Conservation (phyloP, 208 protist genomes). For the Leishmania aethiopica region DNA sequence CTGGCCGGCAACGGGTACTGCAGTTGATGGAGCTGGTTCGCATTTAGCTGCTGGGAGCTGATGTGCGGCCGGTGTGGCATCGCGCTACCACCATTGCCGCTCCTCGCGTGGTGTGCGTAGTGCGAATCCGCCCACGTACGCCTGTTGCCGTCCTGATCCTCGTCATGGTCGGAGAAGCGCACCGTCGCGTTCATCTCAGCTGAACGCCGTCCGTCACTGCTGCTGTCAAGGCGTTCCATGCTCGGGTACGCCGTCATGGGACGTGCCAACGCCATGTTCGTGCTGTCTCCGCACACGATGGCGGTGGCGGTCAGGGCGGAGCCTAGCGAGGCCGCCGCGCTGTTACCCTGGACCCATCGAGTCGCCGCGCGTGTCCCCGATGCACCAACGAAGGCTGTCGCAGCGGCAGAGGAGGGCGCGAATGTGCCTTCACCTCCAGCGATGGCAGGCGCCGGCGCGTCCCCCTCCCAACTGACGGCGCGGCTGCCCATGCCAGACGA, state of each 20-base stretch:
- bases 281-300: neutral
- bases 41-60: slow-evolving; percentile 1
- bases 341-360: neutral
- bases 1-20: neutral
- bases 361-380: neutral
- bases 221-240: slow-evolving; percentile 8
- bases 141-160: neutral
- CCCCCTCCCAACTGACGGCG: slow-evolving; percentile 24
- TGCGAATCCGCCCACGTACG: neutral
- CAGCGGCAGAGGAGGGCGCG: slow-evolving; percentile 4
- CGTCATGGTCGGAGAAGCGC: slow-evolving; percentile 13
- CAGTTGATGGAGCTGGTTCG: slow-evolving; percentile 1
- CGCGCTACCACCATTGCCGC: neutral
- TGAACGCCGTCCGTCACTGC: neutral
- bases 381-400: neutral
- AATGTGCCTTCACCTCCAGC: slow-evolving; percentile 10
- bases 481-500: slow-evolving; percentile 21
- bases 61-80: neutral
- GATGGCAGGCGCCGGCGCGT: slow-evolving; percentile 9
- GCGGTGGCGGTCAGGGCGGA: neutral
- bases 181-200: slow-evolving; percentile 6
- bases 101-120: neutral
- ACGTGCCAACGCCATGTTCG: neutral
- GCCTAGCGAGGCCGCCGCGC: neutral
- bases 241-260: neutral